Base-by-base conservation (phyloP, 768 basidiomycete species). In the Solioccasus polychromus region DNA sequence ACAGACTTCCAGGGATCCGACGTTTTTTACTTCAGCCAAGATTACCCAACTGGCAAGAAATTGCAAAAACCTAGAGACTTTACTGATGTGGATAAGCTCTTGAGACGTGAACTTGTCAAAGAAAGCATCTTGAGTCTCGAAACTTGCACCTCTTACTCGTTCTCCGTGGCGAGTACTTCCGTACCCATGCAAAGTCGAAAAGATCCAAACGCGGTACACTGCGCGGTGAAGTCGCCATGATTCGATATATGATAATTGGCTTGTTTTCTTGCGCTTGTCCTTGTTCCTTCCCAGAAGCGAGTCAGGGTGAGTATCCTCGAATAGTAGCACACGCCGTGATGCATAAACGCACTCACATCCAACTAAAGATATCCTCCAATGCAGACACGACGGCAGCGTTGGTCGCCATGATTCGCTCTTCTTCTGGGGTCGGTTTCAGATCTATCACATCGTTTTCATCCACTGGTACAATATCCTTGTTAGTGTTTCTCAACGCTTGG, bases 331-430 rank as follows among this genome's bases (percentile, higher is more conserved):
- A 2, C 7, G n/a, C 22, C 19, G 9, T 22, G 9, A 12, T 14
- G 3, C 9, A 10, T 15, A 24, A 26, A 29, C n/a, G 40, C 14
- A 9, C 39, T 39, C 18, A 52, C 55, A 39, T 50, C 50, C 37
- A 55, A 8, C 49, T 55, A n/a, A 51, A 55, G 14, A 59, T 18
- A 32, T 58, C 44, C 17, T 59, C 57, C 26, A 59, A 28, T 5
- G 41, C 31, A 19, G 45, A 48, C 8, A 54, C 52, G 14, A 55
- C 48, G 10, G 18, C 28, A 12, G 23, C 40, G 15, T 50, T 55
- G 2, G 43, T 44, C 18, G 14, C 10, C 28, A 52, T 40, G 17
- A 55, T 30, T 2, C 48, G 46, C 20, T 59, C 45, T 14, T 55
- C 57, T 23, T 59, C 53, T 19, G 15, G 37, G 3, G 45, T 45